Evolutionary conservation across 1,139 yeast genomes (phyloP).

Genomic region (Hanseniaspora uvarum): DNA sequence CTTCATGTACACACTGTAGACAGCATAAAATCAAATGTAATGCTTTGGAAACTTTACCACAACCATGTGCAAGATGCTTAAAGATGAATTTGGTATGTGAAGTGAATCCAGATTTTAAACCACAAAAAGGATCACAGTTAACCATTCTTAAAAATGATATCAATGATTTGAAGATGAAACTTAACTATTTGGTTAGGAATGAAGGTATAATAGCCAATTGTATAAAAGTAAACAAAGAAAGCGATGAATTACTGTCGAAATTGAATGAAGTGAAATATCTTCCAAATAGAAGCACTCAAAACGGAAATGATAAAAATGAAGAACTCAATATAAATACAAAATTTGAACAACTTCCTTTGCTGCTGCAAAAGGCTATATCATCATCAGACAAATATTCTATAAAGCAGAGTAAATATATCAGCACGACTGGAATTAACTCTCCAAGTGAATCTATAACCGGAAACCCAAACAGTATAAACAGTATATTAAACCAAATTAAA

Average conservation of each 20-base stretch:
- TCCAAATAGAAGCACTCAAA: neutral
- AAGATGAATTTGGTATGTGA: conserved; percentile 73
- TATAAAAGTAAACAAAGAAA: conserved; percentile 32
- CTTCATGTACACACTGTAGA: conserved; percentile 88
- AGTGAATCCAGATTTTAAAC: conserved; percentile 83
- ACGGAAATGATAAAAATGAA: neutral
- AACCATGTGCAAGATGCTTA: conserved; percentile 73
- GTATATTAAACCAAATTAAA: neutral
- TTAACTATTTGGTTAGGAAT: conserved; percentile 62
- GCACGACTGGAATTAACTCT: neutral
- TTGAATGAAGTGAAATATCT: conserved; percentile 20
- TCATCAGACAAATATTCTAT: conserved; percentile 9
- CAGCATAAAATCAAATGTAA: conserved; percentile 92
- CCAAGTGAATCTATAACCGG: neutral
- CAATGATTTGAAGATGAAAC: conserved; percentile 66
- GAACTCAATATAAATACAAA: conserved; percentile 3
- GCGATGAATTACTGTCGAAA: conserved; percentile 21
- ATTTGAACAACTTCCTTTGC: conserved; percentile 6
- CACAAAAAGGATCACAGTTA: conserved; percentile 83
- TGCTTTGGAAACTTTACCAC: conserved; percentile 74
- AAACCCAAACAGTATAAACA: conserved; percentile 2
- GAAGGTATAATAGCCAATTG: conserved; percentile 60
- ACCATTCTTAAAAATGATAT: conserved; percentile 77
- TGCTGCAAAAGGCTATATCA: conserved; percentile 7
- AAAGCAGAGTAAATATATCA: neutral